Base-by-base conservation (phyloP, 2,329 filamentous ascomycete species). In the Ascochyta clinopodiicola region DNA sequence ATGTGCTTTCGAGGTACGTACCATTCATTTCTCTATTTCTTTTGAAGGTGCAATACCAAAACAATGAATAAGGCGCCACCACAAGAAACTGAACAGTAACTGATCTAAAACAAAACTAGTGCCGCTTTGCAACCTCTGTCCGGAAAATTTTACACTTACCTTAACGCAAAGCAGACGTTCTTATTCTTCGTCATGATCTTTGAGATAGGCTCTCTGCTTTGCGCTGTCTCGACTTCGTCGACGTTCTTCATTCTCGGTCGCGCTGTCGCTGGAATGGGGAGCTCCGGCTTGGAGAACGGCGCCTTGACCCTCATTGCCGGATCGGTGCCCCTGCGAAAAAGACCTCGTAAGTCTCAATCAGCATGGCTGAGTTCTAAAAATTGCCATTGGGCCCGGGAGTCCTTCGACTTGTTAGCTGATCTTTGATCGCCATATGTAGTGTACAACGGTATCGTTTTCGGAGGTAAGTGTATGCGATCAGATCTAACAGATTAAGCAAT, bases 181-280 rank as follows among this genome's bases (percentile, higher is more conserved):
- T 15, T 34, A 6, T 34, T 34, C 1, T 34, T 34, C 32, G 13
- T 34, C n/a, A 17, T 15, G 4, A 15, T 34, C 15, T 34, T 34
- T 15, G 32, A 34, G n/a, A 15, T 34, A 6, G 32, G 32, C 4
- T 34, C 13, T 9, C 15, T 34, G 5, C 32, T 34, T 17, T 34
- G 32, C 9, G 32, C 13, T 6, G 13, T 34, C 4, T 15, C 32
- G 8, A 34, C 13, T 15, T 34, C 32, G 5, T 34, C 32, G 6
- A n/a, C 32, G 2, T n/a, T 34, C 13, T 39, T 64, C 40, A 64
- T 64, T 7, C 29, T 55, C 1, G 61, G 61, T 6, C 42, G 61
- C 8, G 56, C 54, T 6, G 51, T 64, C 15, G 56, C 61, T 4
- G 61, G 61, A 2, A 27, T 57, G 7, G 61, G 61, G 8, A 49